phyloP scores from a whole-genome alignment of 257 asterid genomes.

The Gentiana dahurica region DNA sequence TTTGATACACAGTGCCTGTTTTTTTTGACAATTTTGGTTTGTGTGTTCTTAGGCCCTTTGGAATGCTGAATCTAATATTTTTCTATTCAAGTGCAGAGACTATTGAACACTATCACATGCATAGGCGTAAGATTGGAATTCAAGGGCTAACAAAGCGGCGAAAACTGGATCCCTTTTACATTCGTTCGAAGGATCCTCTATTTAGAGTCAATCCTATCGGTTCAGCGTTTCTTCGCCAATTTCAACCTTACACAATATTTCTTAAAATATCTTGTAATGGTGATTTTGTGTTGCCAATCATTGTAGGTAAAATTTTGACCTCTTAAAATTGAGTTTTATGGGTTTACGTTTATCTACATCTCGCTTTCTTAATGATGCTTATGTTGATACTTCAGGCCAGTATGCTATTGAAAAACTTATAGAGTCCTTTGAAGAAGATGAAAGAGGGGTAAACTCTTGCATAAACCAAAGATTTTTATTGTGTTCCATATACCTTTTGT shows the following conservation, averaged over 20 bases:
- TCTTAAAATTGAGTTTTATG: background rate
- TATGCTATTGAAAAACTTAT: constrained; percentile 26
- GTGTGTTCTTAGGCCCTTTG: too few species aligned
- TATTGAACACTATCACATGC: constrained; percentile 23
- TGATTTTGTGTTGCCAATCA: constrained; percentile 27
- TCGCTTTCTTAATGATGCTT: background rate
- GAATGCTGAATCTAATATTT: background rate
- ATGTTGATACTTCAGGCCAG: constrained; percentile 18
- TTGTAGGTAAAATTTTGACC: constrained; percentile 22
- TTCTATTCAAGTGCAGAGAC: constrained; percentile 19
- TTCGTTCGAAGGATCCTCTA: constrained; percentile 18
- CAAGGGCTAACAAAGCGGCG: constrained; percentile 23
- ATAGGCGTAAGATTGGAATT: constrained; percentile 14
- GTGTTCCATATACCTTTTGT: constrained; percentile 1
- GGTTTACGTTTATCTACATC: background rate
- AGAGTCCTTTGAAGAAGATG: constrained; percentile 22
- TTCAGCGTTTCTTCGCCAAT: constrained; percentile 24
- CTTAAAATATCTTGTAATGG: constrained; percentile 36
- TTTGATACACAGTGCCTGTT: too few species aligned
- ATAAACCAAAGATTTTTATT: background rate
- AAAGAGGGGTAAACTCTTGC: constrained; percentile 19
- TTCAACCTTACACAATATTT: constrained; percentile 30
- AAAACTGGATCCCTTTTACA: constrained; percentile 14
- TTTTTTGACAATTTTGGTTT: too few species aligned
- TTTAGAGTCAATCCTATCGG: constrained; percentile 20